Evolutionary conservation across 768 basidiomycete genomes (phyloP).

Genomic region (Pleurotus djamor): DNA sequence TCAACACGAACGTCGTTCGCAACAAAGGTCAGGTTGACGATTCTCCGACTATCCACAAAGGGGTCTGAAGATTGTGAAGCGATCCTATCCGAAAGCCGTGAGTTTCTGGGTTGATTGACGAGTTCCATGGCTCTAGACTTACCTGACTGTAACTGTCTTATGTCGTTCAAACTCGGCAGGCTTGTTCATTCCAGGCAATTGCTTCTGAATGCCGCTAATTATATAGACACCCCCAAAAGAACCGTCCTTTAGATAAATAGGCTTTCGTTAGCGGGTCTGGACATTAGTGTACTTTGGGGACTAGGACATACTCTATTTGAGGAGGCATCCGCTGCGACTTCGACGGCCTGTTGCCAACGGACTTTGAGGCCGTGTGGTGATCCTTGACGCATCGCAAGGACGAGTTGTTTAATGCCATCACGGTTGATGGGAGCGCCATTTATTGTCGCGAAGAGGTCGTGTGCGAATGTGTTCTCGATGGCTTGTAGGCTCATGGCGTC

Average conservation of each 20-base stretch:
- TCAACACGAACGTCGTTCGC: conserved; percentile 40
- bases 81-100: conserved; percentile 25
- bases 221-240: conserved; percentile 48
- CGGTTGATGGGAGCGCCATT: conserved; percentile 42
- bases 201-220: conserved; percentile 45
- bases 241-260: conserved; percentile 33
- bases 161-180: conserved; percentile 42
- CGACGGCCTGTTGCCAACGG: conserved; percentile 47
- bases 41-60: conserved; percentile 41
- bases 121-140: conserved; percentile 14
- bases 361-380: conserved; percentile 39
- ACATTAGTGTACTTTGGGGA: neutral
- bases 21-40: conserved; percentile 46
- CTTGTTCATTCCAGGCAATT: conserved; percentile 25
- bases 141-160: conserved; percentile 52
- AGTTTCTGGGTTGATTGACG: neutral
- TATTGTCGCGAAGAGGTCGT: conserved; percentile 32
- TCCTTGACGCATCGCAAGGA: conserved; percentile 37
- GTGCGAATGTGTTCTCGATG: conserved; percentile 43
- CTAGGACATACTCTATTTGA: conserved; percentile 38
- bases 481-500: conserved; percentile 39
- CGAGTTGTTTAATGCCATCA: conserved; percentile 36
- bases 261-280: conserved; percentile 1
- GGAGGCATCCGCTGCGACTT: conserved; percentile 34
- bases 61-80: conserved; percentile 34